Base-by-base conservation (phyloP, 768 basidiomycete species). In the Leccinum subtestaceum region DNA sequence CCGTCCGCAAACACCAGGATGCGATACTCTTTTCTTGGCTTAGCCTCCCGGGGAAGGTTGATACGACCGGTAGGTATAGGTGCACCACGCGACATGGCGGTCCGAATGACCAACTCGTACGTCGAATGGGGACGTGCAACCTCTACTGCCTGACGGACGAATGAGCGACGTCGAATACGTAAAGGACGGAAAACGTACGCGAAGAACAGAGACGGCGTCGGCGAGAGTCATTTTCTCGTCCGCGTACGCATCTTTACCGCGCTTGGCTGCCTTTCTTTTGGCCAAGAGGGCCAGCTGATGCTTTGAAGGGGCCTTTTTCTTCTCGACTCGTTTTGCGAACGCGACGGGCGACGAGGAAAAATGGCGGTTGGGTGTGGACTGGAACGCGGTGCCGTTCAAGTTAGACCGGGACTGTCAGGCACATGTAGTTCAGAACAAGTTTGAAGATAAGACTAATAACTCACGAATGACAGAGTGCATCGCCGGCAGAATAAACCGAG, bases 1-100 rank as follows among this genome's bases (percentile, higher is more conserved):
- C 93, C 93, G 65, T 94, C 91, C 4, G 95, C 95, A 67, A 98
- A 98, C 31, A 96, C 94, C n/a, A 97, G 81, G 55, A 98, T 87
- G 56, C 82, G 86, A 60, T 91, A 89, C 65, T 87, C 83, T 34
- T 78, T 68, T 65, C 83, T 85, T 27, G 83, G 72, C 67, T 91
- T 92, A 40, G 89, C 83, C 66, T 95, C 92, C 51, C 86, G 78
- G 0, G 95, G 93, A 51, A 98, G 81, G 64, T 83, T 87, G 53
- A 95, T 86, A 62, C 94, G 89, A 3, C 97, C 97, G 70, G 93
- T 91, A 9, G 96, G 91, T 17, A 96, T 86, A 27, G 91, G 82
- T 47, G 88, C 78, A 65, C 92, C 91, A 69, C 87, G 87, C 57
- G 85, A 82, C 74, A 89, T 81, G 60, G 85, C 84, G 1, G 93